Base-by-base conservation (phyloP, 2,329 filamentous ascomycete genomes). In the Lachnellula cervina region DNA sequence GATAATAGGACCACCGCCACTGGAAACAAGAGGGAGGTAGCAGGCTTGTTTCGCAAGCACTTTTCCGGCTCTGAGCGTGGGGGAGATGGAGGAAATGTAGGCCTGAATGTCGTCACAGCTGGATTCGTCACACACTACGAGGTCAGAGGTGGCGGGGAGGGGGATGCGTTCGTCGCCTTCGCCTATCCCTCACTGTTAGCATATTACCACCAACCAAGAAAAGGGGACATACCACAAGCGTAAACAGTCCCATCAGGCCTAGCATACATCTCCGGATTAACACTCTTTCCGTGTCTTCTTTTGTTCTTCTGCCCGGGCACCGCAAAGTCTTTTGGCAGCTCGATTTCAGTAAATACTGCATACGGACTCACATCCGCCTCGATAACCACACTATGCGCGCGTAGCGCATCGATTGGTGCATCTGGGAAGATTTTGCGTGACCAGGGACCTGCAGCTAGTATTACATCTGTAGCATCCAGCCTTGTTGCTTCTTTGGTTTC, bases 211-310 rank as follows among this genome's bases (percentile, higher is more conserved):
- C 19, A 21, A 16, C 4, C 14, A 23, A 5, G 25, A 21, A 43
- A 21, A n/a, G 23, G 45, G 45, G 23, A n/a, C 75, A 54, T 66
- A 80, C 91, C 94, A 69, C 94, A 99, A 0, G 90, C 92, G 71
- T 99, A 99, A 11, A 96, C 87, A 69, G 96, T 92, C 54, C 88
- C 82, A 69, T 90, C 88, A 0, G 92, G 92, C 4, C 94, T 81
- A 0, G 94, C 89, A 70, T 99, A 99, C 59, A 97, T 94, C 71
- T 99, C 94, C 0, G 94, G 94, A 25, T 90, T 86, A 13, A 90
- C 90, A 17, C 80, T 80, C 28, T 84, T 80, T 56, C 78, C 77
- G 72, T 80, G 81, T 65, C 73, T 74, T 66, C 78, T 74, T 73
- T 74, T 76, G 80, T 76, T 57, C 75, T 78, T 71, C 69, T 51